Base-by-base conservation (phyloP, 768 basidiomycete species). In the Suillus clintonianus region DNA sequence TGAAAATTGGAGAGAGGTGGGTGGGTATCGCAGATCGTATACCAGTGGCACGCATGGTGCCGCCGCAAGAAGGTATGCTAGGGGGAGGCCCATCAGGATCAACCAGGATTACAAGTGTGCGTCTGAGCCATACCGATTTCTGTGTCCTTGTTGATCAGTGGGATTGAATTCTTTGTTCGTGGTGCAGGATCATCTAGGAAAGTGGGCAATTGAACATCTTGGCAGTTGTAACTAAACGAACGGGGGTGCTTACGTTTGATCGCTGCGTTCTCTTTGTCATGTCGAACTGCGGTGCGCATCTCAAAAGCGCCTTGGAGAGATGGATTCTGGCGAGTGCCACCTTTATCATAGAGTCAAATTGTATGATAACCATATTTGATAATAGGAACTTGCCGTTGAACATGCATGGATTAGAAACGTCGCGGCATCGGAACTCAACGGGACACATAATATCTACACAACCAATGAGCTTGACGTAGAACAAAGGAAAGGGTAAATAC, bases 21-120 rank as follows among this genome's bases (percentile, higher is more conserved):
- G 64, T 14, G 53, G 42, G 17, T 39, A 36, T 22, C 64, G 54
- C 15, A 64, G 19, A n/a, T 64, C 64, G 50, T 64, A 64, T 42
- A 64, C 22, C n/a, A 64, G 19, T 17, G 30, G 59, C 8, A 42
- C 27, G 27, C n/a, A 36, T 27, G 39, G 60, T 42, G 63, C 39
- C 10, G 63, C 48, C 10, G 63, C 48, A 8, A 61, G 51, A 36
- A 55, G 22, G 59, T 22, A 7, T 2, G 45, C 27, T 50, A n/a
- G 27, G 4, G 4, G 22, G 32, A 45, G 8, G 41, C 15, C 27
- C 27, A 62, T 62, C 42, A 36, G 37, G 7, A 37, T 34, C 34
- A 24, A 36, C 27, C 17, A n/a, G 32, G 10, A 4, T 11, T 48
- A 34, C 19, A n/a, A n/a, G 14, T 19, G 13, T 24, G 4, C 5